These are phyloP conservation scores for Pleurotus pulmonarius DNA, from an alignment of 768 basidiomycete species.

Conservation along the genomic window DNA sequence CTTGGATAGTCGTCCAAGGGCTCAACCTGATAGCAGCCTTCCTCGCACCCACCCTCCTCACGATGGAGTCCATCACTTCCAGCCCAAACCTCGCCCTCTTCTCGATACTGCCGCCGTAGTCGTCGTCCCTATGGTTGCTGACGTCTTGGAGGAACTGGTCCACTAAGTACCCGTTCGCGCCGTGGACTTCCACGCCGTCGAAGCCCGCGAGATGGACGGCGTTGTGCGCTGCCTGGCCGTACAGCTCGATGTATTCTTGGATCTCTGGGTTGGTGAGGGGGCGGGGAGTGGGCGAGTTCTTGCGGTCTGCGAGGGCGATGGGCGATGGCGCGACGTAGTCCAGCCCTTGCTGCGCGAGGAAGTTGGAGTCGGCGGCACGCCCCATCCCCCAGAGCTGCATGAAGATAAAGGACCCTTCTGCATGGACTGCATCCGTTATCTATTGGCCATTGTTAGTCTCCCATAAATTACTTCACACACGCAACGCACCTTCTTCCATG, in stretches of 20 bases:
- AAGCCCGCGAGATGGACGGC: conserved; percentile 46
- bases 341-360: conserved; percentile 20
- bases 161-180: conserved; percentile 31
- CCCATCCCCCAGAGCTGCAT: conserved; percentile 51
- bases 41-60: conserved; percentile 38
- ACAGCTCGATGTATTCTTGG: conserved; percentile 34
- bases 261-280: conserved; percentile 38
- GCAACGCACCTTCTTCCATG: conserved; percentile 45
- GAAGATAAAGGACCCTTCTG: conserved; percentile 30
- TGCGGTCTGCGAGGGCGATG: conserved; percentile 11
- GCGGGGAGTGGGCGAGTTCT: conserved; percentile 16
- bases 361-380: conserved; percentile 19
- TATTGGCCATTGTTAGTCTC: conserved; percentile 12
- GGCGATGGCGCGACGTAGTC: conserved; percentile 25
- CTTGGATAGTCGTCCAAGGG: conserved; percentile 34
- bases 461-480: background rate
- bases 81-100: conserved; percentile 48
- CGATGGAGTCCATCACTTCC: conserved; percentile 42
- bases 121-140: conserved; percentile 46
- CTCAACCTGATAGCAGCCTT: conserved; percentile 38
- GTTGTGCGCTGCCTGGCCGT: conserved; percentile 39
- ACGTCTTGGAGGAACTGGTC: conserved; percentile 46
- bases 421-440: conserved; percentile 15
- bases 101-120: conserved; percentile 52
- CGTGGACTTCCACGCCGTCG: conserved; percentile 38